Base-by-base conservation (phyloP, 345 rosid species). In the Arabis hirsuta region DNA sequence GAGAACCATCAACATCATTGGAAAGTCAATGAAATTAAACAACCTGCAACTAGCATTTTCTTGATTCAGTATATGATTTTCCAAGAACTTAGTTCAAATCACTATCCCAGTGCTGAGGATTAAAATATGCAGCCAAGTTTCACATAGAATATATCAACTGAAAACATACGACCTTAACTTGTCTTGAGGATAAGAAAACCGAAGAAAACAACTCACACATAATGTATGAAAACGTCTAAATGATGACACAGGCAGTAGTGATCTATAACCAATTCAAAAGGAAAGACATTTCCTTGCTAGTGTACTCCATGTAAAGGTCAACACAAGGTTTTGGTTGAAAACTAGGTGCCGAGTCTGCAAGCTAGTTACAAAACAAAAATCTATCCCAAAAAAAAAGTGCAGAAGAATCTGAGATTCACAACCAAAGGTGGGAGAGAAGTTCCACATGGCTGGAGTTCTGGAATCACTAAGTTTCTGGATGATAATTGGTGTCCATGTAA, bases 361-460 rank as follows among this genome's bases (percentile, higher is more conserved):
- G 38, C 38, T 34, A 34, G 38, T 34, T 34, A 1, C 7, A 52
- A 47, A 71, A 13, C 5, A 60, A 11, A 60, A 39, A n/a, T 36
- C 26, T 29, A 60, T 20, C 31, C n/a, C 42, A 58, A 29, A 58
- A 29, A 48, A 1, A 26, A 16, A 8, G 26, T 38, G 34, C 53
- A 38, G 54, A 65, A 57, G 44, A 57, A 55, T 29, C 24, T 26
- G 20, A 66, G 4, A 57, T 50, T 58, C 4, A 42, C 55, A 74
- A 51, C 7, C 72, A 1, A 57, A 73, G 22, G 47, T 0, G 10
- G 48, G 14, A 43, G 56, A 67, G 48, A 53, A 74, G 63, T n/a
- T 47, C n/a, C 31, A 10, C n/a, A 76, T 76, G 80, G 76, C 55
- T 64, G 55, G 66, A 63, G 55, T 29, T 76, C 3, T 42, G 14